A percentile compares a stretch with the other conserved stretches of the same genome.
phyloP scores from a whole-genome alignment of 2,329 filamentous ascomycete species.

The Aureobasidium pullulans region DNA sequence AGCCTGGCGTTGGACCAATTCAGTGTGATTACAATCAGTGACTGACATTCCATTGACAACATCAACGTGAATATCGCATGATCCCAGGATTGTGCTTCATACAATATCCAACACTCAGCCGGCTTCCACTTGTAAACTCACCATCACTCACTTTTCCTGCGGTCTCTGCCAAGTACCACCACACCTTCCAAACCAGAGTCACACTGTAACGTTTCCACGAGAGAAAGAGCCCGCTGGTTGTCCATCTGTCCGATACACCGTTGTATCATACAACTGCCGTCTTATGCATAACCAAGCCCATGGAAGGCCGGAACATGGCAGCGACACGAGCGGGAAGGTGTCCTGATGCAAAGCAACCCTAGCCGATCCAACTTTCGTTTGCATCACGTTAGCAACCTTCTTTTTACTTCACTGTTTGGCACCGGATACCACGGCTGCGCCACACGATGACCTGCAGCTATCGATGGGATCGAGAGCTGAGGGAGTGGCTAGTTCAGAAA shows the following conservation, averaged over 20 bases:
- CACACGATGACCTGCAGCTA: not conserved
- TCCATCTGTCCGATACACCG: not conserved
- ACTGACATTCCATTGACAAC: too few species aligned
- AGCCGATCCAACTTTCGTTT: not conserved
- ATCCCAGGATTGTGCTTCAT: too few species aligned
- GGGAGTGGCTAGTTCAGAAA: too few species aligned
- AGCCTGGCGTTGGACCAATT: not conserved
- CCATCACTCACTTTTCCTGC: not conserved
- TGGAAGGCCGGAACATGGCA: not conserved
- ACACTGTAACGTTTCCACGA: not conserved
- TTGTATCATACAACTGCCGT: not conserved
- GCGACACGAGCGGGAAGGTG: not conserved
- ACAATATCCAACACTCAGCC: not conserved
- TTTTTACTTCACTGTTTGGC: not conserved
- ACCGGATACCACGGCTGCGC: not conserved
- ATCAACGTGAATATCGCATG: too few species aligned
- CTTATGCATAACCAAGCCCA: not conserved
- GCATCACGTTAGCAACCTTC: conserved; percentile 8
- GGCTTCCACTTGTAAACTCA: not conserved
- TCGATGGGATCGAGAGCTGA: not conserved
- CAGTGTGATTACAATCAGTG: not conserved
- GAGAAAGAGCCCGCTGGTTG: too few species aligned
- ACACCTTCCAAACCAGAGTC: not conserved
- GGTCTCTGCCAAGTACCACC: not conserved
- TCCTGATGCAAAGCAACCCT: not conserved